Percentiles rank a stretch among this genome's conserved stretches.
Conservation (phyloP, 2,329 filamentous ascomycete species). For the Xylariaceae sp. region DNA sequence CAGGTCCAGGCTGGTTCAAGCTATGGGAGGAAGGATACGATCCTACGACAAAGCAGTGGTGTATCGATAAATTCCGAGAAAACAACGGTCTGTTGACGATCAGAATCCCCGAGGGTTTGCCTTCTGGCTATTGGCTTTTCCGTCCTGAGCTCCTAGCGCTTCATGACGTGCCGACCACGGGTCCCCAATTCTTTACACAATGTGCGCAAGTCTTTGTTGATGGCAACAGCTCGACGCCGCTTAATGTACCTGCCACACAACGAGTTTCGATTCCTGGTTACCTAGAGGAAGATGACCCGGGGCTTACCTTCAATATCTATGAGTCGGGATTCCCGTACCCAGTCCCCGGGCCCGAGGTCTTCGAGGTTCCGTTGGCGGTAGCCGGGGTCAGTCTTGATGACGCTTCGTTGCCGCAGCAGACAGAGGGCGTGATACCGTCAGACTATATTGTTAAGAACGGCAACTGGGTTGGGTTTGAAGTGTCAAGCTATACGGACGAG, state of each 20-base stretch:
- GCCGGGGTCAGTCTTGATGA: constrained; percentile 1
- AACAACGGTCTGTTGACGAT: constrained; percentile 64
- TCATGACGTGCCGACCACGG: constrained; percentile 55
- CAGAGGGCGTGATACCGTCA: constrained; percentile 49
- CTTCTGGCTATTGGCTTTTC: constrained; percentile 67
- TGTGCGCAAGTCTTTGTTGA: constrained; percentile 70
- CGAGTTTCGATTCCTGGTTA: constrained; percentile 67
- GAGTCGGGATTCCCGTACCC: constrained; percentile 53
- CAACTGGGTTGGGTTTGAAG: constrained; percentile 69
- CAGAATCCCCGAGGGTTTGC: constrained; percentile 58
- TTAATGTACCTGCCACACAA: constrained; percentile 45
- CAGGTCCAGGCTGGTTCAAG: constrained; percentile 75
- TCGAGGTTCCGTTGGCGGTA: constrained; percentile 35
- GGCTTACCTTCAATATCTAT: constrained; percentile 66
- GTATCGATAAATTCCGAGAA: constrained; percentile 65
- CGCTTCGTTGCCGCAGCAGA: constrained; percentile 8
- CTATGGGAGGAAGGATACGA: constrained; percentile 70
- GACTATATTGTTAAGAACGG: constrained; percentile 63
- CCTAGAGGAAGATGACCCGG: constrained; percentile 51
- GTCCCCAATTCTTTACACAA: constrained; percentile 72
- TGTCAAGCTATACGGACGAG: constrained; percentile 54
- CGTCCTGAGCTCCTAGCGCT: constrained; percentile 69
- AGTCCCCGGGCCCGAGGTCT: constrained; percentile 57
- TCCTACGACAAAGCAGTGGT: constrained; percentile 56
- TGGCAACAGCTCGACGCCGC: constrained; percentile 41